Base-by-base conservation (phyloP, 106 monocot species). In the Acanthochlamys bracteata region DNA sequence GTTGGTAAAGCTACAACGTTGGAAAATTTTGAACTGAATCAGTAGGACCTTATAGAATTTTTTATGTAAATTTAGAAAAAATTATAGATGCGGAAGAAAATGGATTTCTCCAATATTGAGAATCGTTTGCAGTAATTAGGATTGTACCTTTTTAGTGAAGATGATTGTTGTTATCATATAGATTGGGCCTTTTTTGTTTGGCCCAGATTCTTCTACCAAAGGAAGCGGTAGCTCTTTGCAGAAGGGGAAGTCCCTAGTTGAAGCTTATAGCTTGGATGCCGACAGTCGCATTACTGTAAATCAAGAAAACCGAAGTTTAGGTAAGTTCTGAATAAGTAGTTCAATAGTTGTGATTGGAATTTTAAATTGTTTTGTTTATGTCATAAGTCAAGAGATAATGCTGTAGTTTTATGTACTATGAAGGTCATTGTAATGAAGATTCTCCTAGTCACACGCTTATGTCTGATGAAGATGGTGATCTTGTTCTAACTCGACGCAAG, bases 391-490 rank as follows among this genome's bases (percentile, higher is more conserved):
- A 49, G 49, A 1, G 12, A 9, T 49, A 14, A 49, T 2, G 10
- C 17, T 4, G n/a, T n/a, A 12, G 17, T 2, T 14, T 49, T 14
- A 4, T 2, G 12, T 12, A 49, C 2, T 49, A 49, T 14, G 49
- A 33, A 33, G 33, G 33, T 33, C 4, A 33, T 33, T 33, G 33
- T 6, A 33, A 6, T 33, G 33, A 33, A 33, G 6, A 33, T 33
- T 33, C 33, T 6, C 33, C 33, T 33, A 33, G 33, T 1, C 33
- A 33, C 4, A 6, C 6, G 33, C 6, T 49, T 49, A 49, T 49
- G 49, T 46, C 80, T 68, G 90, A 90, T 70, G 59, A 88, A 61
- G 92, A 88, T 73, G 92, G 92, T 23, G 92, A 92, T 78, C 81
- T 92, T 65, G 72, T 92, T 72, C 65, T 87, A 17, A 33, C 72